These are phyloP conservation scores for Myriosclerotinia duriaeana DNA, from an alignment of 2,329 filamentous ascomycete species.

Conservation along the genomic window DNA sequence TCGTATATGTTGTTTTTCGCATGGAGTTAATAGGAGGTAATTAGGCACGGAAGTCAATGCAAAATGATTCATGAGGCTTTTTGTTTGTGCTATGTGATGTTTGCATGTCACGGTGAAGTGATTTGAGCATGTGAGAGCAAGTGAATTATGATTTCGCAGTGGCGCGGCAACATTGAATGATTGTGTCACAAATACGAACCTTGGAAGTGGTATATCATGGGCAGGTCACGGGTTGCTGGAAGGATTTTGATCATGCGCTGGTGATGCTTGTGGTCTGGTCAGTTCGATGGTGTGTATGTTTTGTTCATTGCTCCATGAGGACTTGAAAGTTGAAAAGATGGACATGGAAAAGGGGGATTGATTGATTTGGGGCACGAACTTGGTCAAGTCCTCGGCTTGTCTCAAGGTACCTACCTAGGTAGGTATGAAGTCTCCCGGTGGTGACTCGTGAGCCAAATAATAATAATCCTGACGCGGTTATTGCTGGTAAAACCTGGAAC, in stretches of 20 bases:
- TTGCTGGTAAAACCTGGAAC: too few species aligned
- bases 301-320: too few species aligned
- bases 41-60: neutral
- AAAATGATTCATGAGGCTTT: conserved; percentile 2
- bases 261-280: neutral
- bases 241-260: neutral
- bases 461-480: too few species aligned
- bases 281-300: too few species aligned
- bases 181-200: neutral
- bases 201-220: neutral
- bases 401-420: too few species aligned
- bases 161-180: neutral
- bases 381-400: too few species aligned
- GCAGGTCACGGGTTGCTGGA: neutral
- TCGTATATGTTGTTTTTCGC: conserved; percentile 3
- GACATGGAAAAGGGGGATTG: too few species aligned
- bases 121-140: neutral
- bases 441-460: too few species aligned
- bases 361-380: too few species aligned
- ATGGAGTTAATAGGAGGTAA: conserved; percentile 6
- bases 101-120: neutral
- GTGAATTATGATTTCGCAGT: neutral
- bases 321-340: too few species aligned
- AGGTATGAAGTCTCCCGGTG: too few species aligned
- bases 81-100: neutral